Evolutionary conservation across 345 rosid species (phyloP).

Genomic region (Melastoma malabathricum): DNA sequence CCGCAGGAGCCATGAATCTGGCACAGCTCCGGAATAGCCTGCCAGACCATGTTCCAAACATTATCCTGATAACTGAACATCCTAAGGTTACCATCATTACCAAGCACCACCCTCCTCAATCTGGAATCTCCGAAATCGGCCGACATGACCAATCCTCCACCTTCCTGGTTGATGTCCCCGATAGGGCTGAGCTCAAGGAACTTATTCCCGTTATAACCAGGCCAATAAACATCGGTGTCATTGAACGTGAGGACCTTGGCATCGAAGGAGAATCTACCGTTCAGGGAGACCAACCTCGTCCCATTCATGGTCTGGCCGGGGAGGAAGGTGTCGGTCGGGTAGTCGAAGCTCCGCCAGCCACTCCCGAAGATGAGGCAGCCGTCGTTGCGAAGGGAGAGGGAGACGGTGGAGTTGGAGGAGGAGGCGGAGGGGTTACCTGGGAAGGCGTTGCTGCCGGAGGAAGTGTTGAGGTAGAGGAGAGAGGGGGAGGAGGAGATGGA

Average conservation of each 20-base stretch:
- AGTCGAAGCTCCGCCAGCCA: slow-evolving; percentile 26
- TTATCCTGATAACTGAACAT: slow-evolving; percentile 20
- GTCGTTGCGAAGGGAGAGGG: slow-evolving; percentile 14
- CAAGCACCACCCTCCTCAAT: slow-evolving; percentile 30
- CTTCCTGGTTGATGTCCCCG: slow-evolving; percentile 17
- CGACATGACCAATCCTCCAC: slow-evolving; percentile 6
- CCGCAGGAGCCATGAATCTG: slow-evolving; percentile 35
- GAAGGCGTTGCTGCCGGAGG: slow-evolving; percentile 19
- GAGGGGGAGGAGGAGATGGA: slow-evolving; percentile 14
- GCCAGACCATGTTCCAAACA: slow-evolving; percentile 32
- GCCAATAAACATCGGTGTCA: slow-evolving; percentile 20
- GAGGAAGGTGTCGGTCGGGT: slow-evolving; percentile 35
- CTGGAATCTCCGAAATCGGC: slow-evolving; percentile 19
- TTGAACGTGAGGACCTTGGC: slow-evolving; percentile 12
- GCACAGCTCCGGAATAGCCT: slow-evolving; percentile 39
- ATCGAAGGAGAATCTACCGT: slow-evolving; percentile 26
- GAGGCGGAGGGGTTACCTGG: slow-evolving; percentile 3
- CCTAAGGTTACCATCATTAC: slow-evolving; percentile 37
- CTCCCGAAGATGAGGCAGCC: slow-evolving; percentile 32
- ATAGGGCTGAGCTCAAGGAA: slow-evolving; percentile 5
- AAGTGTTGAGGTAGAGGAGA: slow-evolving; percentile 17
- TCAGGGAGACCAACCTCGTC: slow-evolving; percentile 15
- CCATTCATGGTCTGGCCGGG: slow-evolving; percentile 24
- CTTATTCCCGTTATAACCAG: neutral
- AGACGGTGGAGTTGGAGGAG: slow-evolving; percentile 11